Evolutionary conservation across 768 basidiomycete genomes (phyloP), one percentile per base, ranked within the genome.

Genomic region (Rhizopogon rudus): DNA sequence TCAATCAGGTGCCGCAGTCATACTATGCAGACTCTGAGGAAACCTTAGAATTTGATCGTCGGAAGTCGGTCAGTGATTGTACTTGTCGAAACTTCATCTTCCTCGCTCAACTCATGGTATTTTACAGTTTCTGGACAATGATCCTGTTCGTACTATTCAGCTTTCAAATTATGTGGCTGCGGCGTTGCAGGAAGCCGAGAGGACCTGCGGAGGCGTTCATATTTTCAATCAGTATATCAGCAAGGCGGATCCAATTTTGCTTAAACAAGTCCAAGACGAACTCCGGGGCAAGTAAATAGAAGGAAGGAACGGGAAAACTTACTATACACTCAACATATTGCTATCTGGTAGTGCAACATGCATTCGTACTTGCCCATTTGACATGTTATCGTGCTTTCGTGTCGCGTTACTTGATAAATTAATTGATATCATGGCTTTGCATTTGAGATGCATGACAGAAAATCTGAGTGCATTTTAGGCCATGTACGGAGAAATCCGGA

Each of bases 21-120:
- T 86, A 81, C 62, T 89, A 81, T 62, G 77, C 80, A 40, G 79
- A 77, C n/a, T 80, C 81, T 9, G 79, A 88, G 67, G 85, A 79
- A 7, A 91, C 88, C 1, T 74, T 82, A 6, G 93, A 95, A 67
- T 86, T 86, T 60, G 72, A 77, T n/a, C 87, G 93, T 33, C 82
- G 91, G 42, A 82, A 84, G 73, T 72, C 74, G 54, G 93, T 93
- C 66, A 37, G 80, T 71, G 3, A 45, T 44, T 25, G 28, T 5
- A 37, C 35, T 37, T 12, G 12, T 29, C 4, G 55, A 13, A 51
- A 13, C 35, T 52, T 51, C 16, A 17, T 20, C 25, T 25, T 33
- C 7, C 33, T 57, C 57, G 46, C 50, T 35, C 33, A 22, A 44
- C 17, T 60, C n/a, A 64, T n/a, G 40, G 25, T 22, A 33, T 33